Evolutionary conservation across 73 alveolate genomes (phyloP).

Genomic region (Paramecium primaurelia): DNA sequence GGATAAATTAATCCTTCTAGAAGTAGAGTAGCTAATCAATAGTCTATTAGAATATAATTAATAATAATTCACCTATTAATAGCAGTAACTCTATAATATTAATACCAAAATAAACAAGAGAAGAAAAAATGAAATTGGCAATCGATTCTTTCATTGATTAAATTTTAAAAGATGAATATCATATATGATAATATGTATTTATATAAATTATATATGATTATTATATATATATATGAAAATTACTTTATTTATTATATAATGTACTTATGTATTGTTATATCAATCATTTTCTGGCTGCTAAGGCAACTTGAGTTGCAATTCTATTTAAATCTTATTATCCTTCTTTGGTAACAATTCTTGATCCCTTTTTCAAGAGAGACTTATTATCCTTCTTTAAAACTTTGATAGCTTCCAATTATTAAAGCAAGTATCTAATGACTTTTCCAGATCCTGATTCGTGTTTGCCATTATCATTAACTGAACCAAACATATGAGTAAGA

Average conservation of each 20-base stretch:
- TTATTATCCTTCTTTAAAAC: conserved; percentile 78
- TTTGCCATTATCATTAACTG: conserved; percentile 84
- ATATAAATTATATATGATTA: neutral
- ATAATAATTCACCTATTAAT: neutral
- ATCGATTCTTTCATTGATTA: neutral
- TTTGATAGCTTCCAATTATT: conserved; percentile 84
- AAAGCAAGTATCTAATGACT: conserved; percentile 87
- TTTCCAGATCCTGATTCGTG: conserved; percentile 84
- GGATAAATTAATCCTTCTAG: neutral
- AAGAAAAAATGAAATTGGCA: neutral
- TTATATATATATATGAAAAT: neutral
- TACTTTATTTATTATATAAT: neutral
- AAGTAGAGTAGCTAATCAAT: neutral
- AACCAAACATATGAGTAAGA: conserved; percentile 78
- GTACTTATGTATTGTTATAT: neutral
- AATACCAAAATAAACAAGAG: neutral
- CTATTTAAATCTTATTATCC: conserved; percentile 72
- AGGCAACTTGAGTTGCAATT: conserved; percentile 66
- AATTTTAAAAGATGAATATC: neutral
- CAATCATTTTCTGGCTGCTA: conserved; percentile 50
- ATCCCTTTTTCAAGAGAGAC: conserved; percentile 56
- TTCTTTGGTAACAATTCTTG: conserved; percentile 67
- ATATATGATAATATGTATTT: neutral
- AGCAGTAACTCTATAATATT: neutral
- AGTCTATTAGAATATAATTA: neutral